Evolutionary conservation across 2,329 filamentous ascomycete species (phyloP).

Genomic region (Chalaropsis thielavioides): DNA sequence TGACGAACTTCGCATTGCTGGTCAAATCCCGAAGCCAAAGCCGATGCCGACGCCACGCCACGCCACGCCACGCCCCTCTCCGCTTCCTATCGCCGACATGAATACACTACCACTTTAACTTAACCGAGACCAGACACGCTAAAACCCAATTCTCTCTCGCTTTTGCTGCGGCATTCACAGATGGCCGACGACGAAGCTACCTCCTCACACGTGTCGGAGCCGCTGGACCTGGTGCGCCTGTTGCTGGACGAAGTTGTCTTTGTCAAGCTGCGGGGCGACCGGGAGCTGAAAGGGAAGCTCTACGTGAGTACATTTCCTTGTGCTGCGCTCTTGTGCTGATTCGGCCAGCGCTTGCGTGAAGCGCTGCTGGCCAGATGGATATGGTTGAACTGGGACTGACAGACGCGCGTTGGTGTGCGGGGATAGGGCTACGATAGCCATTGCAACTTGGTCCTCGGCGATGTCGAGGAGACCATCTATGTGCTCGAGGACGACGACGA

Average conservation of each 20-base stretch:
- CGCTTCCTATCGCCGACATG: neutral
- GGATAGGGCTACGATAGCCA: slow-evolving; percentile 96
- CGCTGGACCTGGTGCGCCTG: slow-evolving; percentile 86
- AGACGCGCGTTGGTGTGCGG: neutral
- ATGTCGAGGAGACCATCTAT: slow-evolving; percentile 96
- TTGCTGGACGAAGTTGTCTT: slow-evolving; percentile 93
- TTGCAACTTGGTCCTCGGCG: slow-evolving; percentile 90
- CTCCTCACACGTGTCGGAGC: slow-evolving; percentile 56
- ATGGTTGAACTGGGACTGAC: neutral
- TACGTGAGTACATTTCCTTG: slow-evolving; percentile 48
- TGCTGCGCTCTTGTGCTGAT: neutral
- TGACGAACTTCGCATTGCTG: neutral
- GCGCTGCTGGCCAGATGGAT: neutral
- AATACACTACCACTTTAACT: too few relatives aligned
- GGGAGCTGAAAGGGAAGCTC: slow-evolving; percentile 85
- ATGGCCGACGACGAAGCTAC: slow-evolving; percentile 74
- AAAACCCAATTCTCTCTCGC: too few relatives aligned
- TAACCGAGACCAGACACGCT: too few relatives aligned
- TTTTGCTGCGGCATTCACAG: neutral
- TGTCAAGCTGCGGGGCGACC: slow-evolving; percentile 89
- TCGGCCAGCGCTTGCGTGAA: neutral
- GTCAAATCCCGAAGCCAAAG: neutral
- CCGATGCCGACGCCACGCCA: neutral
- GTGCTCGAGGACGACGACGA: slow-evolving; percentile 36
- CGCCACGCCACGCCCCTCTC: neutral